These are phyloP conservation scores for Candida nonsorbophila DNA, from an alignment of 805 yeast genomes.

Conservation along the genomic window DNA sequence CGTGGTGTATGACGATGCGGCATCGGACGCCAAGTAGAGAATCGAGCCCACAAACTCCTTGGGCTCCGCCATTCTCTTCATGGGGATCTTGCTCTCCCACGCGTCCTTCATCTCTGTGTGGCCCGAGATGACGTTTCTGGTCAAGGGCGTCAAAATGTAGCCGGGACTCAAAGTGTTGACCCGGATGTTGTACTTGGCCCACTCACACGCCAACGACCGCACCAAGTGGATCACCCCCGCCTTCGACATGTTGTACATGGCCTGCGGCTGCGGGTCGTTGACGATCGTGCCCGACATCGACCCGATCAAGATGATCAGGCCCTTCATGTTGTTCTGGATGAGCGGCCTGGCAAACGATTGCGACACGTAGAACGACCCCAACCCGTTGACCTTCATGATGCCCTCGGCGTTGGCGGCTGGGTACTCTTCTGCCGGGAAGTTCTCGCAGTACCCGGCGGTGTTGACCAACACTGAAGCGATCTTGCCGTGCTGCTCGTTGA, in stretches of 20 bases:
- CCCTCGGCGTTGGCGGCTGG: slow-evolving; percentile 67
- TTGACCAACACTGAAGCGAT: slow-evolving; percentile 64
- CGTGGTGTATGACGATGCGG: slow-evolving; percentile 75
- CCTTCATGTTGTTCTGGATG: slow-evolving; percentile 49
- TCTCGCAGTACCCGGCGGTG: slow-evolving; percentile 84
- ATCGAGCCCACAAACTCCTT: slow-evolving; percentile 75
- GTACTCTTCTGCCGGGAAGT: slow-evolving; percentile 71
- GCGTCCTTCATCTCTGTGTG: slow-evolving; percentile 57
- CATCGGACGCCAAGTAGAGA: slow-evolving; percentile 63
- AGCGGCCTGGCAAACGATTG: slow-evolving; percentile 68
- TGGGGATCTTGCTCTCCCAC: slow-evolving; percentile 70
- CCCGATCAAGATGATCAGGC: slow-evolving; percentile 66
- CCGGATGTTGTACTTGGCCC: slow-evolving; percentile 73
- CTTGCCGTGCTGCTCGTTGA: slow-evolving; percentile 53
- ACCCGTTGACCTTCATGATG: slow-evolving; percentile 62
- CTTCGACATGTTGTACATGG: slow-evolving; percentile 79
- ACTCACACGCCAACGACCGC: slow-evolving; percentile 71
- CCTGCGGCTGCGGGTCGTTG: slow-evolving; percentile 75
- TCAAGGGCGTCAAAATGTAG: slow-evolving; percentile 73
- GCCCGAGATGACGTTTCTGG: slow-evolving; percentile 63
- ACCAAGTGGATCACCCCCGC: slow-evolving; percentile 83
- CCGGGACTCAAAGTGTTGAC: slow-evolving; percentile 80
- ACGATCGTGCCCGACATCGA: slow-evolving; percentile 77
- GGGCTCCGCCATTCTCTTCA: slow-evolving; percentile 82
- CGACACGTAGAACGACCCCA: slow-evolving; percentile 73